Evolutionary conservation across 2,329 filamentous ascomycete genomes (phyloP), one percentile per base, ranked within the genome.

Genomic region (Trichoderma lentiforme): DNA sequence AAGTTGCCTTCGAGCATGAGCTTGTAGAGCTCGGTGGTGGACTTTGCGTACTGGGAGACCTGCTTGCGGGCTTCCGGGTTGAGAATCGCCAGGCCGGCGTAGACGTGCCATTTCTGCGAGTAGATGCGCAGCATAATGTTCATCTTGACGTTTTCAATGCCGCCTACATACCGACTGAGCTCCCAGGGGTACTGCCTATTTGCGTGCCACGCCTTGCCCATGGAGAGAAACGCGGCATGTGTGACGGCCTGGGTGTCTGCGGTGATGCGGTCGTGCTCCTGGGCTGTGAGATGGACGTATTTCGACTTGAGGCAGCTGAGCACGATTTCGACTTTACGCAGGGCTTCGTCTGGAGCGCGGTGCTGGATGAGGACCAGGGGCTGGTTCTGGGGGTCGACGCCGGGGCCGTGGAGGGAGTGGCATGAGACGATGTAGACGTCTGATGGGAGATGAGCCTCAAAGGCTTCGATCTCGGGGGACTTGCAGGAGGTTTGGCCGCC

Each of bases 121-220:
- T 98, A 99, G 83, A 99, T 98, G 77, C 96, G 94, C 75, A 99
- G 86, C 76, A 94, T 98, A 76, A 98, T 91, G 84, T 99, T 99
- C 85, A 98, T 97, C 84, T 99, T 99, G 77, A 98, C 95, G 81
- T 99, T 99, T 82, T 99, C 96, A 78, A 99, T 97, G 67, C 96
- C 97, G 72, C 96, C 96, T 4, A 98, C 90, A 82, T 98, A 99
- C 74, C 96, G 94, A n/a, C 91, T 90, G 61, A 95, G 90, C 78
- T 98, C 95, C 96, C 96, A 99, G 0, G 97, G 96, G 78, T 98
- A 99, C 80, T 99, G 94, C 72, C 91, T 89, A 81, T 97, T 97
- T 36, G 95, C 95, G 76, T 94, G 93, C 97, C 97, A 99, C 9
- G 96, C 96, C 74, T 95, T 97, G 74, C 97, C 96, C 96, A 99